Percentiles rank a stretch among this genome's conserved stretches.
phyloP scores from a whole-genome alignment of 2,329 filamentous ascomycete species.

The Leptographium radiaticola region DNA sequence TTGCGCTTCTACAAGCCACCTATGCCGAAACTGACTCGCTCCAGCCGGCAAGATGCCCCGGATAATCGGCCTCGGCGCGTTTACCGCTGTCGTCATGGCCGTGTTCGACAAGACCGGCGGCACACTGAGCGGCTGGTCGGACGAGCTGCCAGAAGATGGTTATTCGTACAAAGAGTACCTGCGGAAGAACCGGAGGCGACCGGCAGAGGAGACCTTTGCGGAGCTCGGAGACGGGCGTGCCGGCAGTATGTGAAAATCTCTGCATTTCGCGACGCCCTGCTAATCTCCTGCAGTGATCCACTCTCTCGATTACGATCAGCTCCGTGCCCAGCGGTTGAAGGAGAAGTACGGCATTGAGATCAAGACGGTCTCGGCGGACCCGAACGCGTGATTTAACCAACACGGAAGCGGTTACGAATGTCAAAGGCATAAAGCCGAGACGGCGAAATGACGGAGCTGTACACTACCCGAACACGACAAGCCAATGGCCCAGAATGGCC shows the following conservation, averaged over 20 bases:
- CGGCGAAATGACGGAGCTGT: background rate
- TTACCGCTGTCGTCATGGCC: slow-evolving; percentile 43
- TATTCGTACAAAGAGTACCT: slow-evolving; percentile 63
- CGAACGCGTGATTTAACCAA: slow-evolving; percentile 10
- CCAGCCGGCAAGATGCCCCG: slow-evolving; percentile 54
- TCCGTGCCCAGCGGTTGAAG: slow-evolving; percentile 68
- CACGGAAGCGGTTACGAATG: background rate
- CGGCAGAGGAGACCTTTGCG: slow-evolving; percentile 65
- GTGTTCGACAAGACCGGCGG: slow-evolving; percentile 58
- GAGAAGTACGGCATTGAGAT: slow-evolving; percentile 83
- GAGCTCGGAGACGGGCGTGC: slow-evolving; percentile 81
- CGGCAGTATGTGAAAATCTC: slow-evolving; percentile 19
- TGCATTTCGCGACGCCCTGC: background rate
- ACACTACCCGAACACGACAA: background rate
- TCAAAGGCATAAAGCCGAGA: background rate
- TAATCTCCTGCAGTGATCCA: slow-evolving; percentile 49
- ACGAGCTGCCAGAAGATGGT: slow-evolving; percentile 49
- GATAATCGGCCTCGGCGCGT: slow-evolving; percentile 52
- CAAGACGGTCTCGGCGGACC: slow-evolving; percentile 45
- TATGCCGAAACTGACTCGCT: background rate
- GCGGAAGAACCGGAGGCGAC: slow-evolving; percentile 60
- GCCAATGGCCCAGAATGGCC: background rate
- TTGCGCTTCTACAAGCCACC: background rate
- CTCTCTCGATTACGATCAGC: slow-evolving; percentile 71
- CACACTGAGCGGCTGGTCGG: slow-evolving; percentile 31